Evolutionary conservation across 2,329 filamentous ascomycete genomes (phyloP), one percentile per base, ranked within the genome.

Genomic region (Plenodomus biglobosus): DNA sequence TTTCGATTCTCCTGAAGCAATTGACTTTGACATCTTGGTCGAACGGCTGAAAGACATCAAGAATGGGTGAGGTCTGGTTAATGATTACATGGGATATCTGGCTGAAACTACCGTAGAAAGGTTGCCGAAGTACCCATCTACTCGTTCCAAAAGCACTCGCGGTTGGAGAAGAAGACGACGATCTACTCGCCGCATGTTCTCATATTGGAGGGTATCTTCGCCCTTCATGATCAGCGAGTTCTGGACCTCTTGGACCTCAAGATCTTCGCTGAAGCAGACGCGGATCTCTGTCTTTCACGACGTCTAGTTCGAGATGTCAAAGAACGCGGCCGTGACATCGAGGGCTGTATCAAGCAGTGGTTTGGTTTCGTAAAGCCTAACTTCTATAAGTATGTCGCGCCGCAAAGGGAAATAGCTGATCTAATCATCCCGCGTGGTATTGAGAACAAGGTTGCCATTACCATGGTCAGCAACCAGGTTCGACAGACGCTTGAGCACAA

Each of bases 321-420:
- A 61, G 90, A 96, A 63, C 85, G 94, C 64, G 92, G 89, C 2
- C 83, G 94, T 66, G 92, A 96, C 65, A 88, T 97, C 47, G 88
- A 96, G 68, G 94, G 94, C 35, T 92, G 92, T 65, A 92, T 99
- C 71, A 97, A 97, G 73, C 94, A 99, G 71, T 99, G 94, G 94
- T 96, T 97, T 70, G 78, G 77, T 10, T 99, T 88, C 68, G 94
- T 99, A 37, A 99, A 99, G 73, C 94, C 94, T 2, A 97, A 97
- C 66, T 97, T 95, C 64, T 88, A 92, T 71, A 90, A 87, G 79
- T 97, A 84, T 66, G 94, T 99, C 47, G 87, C 95, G 55, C 94
- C 94, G 27, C 94, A 99, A 71, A 82, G 91, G 46, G 87, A 91
- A 59, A 85, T 92, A 40, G 91, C 91, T 81, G 92, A 99, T 69